A percentile compares a stretch with the other conserved stretches of the same genome.
Conservation (phyloP, 2,329 filamentous ascomycete species). For the Botryotinia globosa region DNA sequence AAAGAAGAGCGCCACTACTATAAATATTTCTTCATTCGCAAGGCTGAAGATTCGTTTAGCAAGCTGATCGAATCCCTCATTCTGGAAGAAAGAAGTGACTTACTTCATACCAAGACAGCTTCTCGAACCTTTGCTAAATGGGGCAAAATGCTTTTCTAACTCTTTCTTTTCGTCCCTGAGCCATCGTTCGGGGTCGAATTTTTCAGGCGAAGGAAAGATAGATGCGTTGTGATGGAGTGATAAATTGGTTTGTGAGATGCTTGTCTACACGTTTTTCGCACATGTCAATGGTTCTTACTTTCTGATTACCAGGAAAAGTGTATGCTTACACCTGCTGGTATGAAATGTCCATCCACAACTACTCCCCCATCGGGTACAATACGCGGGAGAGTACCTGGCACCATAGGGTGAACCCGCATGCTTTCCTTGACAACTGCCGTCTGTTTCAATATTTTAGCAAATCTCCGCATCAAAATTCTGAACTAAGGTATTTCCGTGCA, state of each 20-base stretch:
- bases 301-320: neutral
- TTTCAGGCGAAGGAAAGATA: neutral
- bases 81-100: neutral
- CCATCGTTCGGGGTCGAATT: slow-evolving; percentile 3
- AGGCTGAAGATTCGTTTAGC: neutral
- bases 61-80: neutral
- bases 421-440: slow-evolving; percentile 6
- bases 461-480: no score
- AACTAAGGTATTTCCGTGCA: neutral
- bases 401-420: neutral
- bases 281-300: fast-evolving
- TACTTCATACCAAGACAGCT: neutral
- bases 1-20: neutral
- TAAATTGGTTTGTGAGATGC: neutral
- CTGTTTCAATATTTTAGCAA: neutral
- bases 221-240: neutral
- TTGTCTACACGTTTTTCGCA: neutral
- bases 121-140: neutral
- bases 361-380: neutral
- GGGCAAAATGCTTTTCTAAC: neutral
- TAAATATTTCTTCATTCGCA: neutral
- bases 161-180: neutral
- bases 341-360: neutral
- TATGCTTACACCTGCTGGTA: neutral
- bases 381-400: neutral